phyloP scores from a whole-genome alignment of 192 early-diverging fungal genomes.

The Entomortierella lignicola region DNA sequence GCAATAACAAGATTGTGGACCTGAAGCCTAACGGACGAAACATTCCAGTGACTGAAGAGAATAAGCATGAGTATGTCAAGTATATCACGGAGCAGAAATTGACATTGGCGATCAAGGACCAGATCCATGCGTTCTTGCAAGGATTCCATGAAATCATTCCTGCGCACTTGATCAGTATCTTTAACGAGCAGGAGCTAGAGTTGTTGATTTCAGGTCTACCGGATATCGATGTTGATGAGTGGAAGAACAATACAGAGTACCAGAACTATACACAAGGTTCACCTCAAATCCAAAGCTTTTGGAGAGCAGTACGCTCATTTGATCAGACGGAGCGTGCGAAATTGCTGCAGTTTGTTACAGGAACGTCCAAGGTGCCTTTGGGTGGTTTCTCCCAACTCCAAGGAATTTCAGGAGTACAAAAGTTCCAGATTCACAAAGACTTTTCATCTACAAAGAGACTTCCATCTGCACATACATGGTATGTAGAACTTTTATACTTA shows the following conservation, averaged over 20 bases:
- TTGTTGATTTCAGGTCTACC: conserved; percentile 98
- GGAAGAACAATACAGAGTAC: conserved; percentile 99
- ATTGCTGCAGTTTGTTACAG: conserved; percentile 96
- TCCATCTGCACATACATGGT: conserved; percentile 98
- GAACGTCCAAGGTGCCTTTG: conserved; percentile 97
- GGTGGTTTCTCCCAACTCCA: conserved; percentile 94
- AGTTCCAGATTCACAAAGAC: conserved; percentile 99
- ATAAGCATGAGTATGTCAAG: conserved; percentile 97
- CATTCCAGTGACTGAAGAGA: conserved; percentile 92
- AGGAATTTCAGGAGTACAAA: conserved; percentile 93
- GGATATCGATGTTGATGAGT: conserved; percentile 99
- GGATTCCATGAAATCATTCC: conserved; percentile 99
- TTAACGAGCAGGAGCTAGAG: conserved; percentile 99
- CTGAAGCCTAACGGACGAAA: conserved; percentile 89
- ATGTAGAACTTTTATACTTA: conserved; percentile 17
- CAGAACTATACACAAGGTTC: conserved; percentile 87
- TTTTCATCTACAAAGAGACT: conserved; percentile 87
- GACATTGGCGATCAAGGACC: conserved; percentile 91
- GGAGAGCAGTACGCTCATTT: conserved; percentile 96
- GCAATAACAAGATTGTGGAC: conserved; percentile 85
- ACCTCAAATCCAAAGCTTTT: conserved; percentile 98
- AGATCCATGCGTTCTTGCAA: conserved; percentile 91
- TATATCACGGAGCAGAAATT: conserved; percentile 94
- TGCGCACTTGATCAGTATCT: conserved; percentile 90
- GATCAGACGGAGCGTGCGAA: conserved; percentile 98